Evolutionary conservation across 179 eudicot species (phyloP), one percentile per base, ranked within the genome.

Genomic region (Monotropa hypopitys): DNA sequence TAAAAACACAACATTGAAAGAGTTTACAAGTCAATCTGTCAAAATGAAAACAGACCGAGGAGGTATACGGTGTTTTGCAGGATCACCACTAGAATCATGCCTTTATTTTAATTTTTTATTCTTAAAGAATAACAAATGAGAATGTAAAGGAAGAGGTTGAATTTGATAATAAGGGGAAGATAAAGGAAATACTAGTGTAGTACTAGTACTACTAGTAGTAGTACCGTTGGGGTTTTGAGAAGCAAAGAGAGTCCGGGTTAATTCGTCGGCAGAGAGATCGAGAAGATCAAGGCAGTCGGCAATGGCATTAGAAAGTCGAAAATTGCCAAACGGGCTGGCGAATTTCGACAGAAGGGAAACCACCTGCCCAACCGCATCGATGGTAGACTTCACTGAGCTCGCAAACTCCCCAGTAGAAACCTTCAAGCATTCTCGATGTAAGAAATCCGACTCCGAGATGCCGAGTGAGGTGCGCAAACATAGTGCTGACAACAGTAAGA

Each of bases 221-320:
- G 50, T 70, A 82, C 85, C 78, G 5, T 79, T 70, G 40, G 83
- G 78, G 45, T 82, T 76, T 75, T 86, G 90, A 80, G 97, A 81
- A 79, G 90, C 89, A 70, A 81, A 78, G 59, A 92, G 92, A 54
- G 92, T 84, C 75, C 86, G 81, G 47, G 68, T 79, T 66, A 92
- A 72, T 63, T 91, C 92, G 35, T 92, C 89, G 20, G 87, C 49
- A 43, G 97, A 92, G 74, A 92, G 83, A 56, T 92, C 89, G 35
- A 92, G 90, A 77, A 92, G 87, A 82, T 92, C 97, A 80, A 89
- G 82, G 74, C 97, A 92, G 77, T 92, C 97, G 76, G 81, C 59
- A 16, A 92, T 73, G 45, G 97, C 96, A 75, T 89, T 89, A 8
- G 90, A 84, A 43, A 90, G 85, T 32, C 92, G 86, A 76, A 88